Evolutionary conservation across 441 rosid genomes (phyloP).

Genomic region (Gossypium trilobum): DNA sequence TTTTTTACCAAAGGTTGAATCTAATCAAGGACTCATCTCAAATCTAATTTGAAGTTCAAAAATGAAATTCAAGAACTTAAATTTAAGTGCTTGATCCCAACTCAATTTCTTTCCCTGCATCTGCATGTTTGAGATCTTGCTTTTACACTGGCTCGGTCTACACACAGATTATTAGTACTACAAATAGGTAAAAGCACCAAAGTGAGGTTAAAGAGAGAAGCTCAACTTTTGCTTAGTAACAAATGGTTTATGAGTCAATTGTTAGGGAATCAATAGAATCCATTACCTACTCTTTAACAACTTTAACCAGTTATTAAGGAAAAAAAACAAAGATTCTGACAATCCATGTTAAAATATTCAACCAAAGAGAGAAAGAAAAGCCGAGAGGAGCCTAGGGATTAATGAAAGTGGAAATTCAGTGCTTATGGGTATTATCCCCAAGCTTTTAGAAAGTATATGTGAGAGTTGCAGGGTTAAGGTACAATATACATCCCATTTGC

Average conservation of each 20-base stretch:
- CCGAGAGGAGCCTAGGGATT: slow-evolving; percentile 30
- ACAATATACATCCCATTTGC: slow-evolving; percentile 44
- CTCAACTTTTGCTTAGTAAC: not conserved
- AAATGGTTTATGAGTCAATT: slow-evolving; percentile 3
- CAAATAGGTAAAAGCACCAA: not conserved
- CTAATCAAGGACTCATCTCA: not conserved
- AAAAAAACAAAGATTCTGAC: slow-evolving; percentile 9
- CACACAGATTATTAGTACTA: not conserved
- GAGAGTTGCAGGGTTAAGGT: slow-evolving; percentile 39
- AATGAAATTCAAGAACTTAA: not conserved
- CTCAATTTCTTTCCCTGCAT: not conserved
- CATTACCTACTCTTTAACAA: slow-evolving; percentile 1
- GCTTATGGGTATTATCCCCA: slow-evolving; percentile 38
- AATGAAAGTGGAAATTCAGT: slow-evolving; percentile 29
- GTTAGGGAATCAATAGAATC: slow-evolving; percentile 10
- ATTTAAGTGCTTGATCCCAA: too few species aligned
- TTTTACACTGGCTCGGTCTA: not conserved
- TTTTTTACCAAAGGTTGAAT: not conserved
- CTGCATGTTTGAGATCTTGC: not conserved
- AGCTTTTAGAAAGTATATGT: slow-evolving; percentile 58
- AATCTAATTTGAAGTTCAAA: not conserved
- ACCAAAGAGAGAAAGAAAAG: not conserved
- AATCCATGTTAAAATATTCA: slow-evolving; percentile 22
- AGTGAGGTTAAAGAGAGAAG: not conserved
- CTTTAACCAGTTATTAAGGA: slow-evolving; percentile 3